Conservation (phyloP, 2,329 filamentous ascomycete genomes). For the Alternaria ventricosa region DNA sequence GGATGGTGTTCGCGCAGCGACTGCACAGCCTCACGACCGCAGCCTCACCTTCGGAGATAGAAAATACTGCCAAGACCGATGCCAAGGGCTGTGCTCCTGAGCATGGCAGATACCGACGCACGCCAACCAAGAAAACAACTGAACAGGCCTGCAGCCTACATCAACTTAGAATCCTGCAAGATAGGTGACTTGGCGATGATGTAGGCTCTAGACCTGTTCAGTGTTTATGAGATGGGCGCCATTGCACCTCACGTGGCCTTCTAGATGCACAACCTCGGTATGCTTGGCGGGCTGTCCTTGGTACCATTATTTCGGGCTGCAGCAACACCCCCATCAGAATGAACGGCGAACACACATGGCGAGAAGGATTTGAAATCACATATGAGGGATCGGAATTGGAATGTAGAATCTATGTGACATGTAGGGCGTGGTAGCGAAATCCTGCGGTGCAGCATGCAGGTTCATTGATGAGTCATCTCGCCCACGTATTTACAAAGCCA, state of each 20-base stretch:
- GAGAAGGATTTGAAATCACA: neutral
- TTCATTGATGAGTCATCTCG: constrained; percentile 14
- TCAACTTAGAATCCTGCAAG: no score
- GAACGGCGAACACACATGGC: neutral
- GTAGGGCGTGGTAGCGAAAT: neutral
- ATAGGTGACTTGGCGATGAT: no score
- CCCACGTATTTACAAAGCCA: neutral
- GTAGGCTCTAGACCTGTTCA: no score
- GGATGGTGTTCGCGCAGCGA: neutral
- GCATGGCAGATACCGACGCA: neutral
- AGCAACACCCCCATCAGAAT: neutral
- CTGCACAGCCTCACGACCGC: neutral
- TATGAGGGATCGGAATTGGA: neutral
- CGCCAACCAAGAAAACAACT: no score
- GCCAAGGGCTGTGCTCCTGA: neutral
- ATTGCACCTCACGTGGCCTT: neutral
- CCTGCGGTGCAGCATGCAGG: neutral
- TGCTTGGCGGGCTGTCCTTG: neutral
- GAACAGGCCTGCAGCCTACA: no score
- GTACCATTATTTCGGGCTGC: neutral
- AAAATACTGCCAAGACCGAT: neutral
- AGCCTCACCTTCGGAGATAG: neutral
- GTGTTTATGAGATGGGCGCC: neutral
- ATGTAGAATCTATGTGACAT: neutral
- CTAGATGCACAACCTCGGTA: neutral